Evolutionary conservation across 306 rosid species (phyloP).

Genomic region (Prinsepia uniflora): DNA sequence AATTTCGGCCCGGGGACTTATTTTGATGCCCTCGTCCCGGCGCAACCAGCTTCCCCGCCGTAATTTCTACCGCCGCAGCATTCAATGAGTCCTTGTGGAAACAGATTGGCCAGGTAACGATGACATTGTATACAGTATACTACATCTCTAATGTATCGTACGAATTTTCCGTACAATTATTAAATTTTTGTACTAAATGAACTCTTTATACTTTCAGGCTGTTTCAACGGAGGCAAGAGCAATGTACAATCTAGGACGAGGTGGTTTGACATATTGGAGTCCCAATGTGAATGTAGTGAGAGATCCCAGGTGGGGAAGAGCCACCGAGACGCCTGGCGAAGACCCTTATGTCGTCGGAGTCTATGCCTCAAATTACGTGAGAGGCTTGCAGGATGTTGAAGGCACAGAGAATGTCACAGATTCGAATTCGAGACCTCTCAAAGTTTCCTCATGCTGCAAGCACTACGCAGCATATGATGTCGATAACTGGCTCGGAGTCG

Average conservation of each 20-base stretch:
- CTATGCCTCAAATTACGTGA: conserved; percentile 18
- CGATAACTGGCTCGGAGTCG: conserved; percentile 19
- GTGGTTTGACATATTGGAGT: conserved; percentile 43
- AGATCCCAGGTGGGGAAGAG: conserved; percentile 29
- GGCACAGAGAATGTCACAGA: conserved; percentile 15
- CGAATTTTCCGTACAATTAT: neutral
- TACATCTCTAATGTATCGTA: neutral
- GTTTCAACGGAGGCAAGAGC: conserved; percentile 55
- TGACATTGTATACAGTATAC: neutral
- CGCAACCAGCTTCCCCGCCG: conserved; percentile 22
- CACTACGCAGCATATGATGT: conserved; percentile 21
- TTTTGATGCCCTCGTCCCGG: conserved; percentile 17
- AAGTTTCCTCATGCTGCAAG: conserved; percentile 25
- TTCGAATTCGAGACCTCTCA: conserved; percentile 22
- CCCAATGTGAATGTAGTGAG: conserved; percentile 23
- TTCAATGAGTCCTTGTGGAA: conserved; percentile 20
- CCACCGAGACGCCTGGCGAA: conserved; percentile 21
- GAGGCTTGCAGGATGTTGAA: conserved; percentile 28
- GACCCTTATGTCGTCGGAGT: conserved; percentile 20
- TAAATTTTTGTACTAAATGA: neutral
- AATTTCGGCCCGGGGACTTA: conserved; percentile 19
- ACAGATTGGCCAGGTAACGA: conserved; percentile 17
- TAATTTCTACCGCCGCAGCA: conserved; percentile 16
- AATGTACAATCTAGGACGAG: conserved; percentile 50
- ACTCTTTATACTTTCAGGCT: neutral